Conservation (phyloP, 306 rosid genomes). For the Pterocarpus macrocarpus region DNA sequence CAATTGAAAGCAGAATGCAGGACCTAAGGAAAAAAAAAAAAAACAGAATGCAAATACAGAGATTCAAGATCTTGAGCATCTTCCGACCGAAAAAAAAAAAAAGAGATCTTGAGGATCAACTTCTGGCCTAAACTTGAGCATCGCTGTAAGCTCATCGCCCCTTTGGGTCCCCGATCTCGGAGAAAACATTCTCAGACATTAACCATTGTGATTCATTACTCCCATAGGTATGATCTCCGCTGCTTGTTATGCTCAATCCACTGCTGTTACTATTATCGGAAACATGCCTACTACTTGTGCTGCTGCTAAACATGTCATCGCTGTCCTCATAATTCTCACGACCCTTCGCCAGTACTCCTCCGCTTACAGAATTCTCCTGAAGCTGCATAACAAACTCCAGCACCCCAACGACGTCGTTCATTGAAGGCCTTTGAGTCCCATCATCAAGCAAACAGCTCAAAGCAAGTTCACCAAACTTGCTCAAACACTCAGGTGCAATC, state of each 20-base stretch:
- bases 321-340: background rate
- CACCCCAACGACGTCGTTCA: constrained; percentile 34
- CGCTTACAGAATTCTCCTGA: background rate
- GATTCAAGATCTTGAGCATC: background rate
- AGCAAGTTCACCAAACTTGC: constrained; percentile 12
- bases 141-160: background rate
- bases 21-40: too few species aligned
- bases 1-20: background rate
- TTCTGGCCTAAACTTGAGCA: background rate
- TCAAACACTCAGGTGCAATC: constrained; percentile 31
- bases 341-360: background rate
- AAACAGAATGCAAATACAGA: background rate
- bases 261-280: background rate
- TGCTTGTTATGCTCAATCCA: constrained; percentile 1
- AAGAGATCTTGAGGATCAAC: too few species aligned
- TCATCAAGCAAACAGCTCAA: constrained; percentile 40
- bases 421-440: constrained; percentile 42
- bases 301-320: constrained; percentile 24
- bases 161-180: constrained; percentile 21
- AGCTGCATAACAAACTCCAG: constrained; percentile 33
- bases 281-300: background rate
- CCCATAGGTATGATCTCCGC: background rate
- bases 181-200: constrained; percentile 12
- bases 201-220: background rate
- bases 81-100: too few species aligned